Percentiles rank a stretch among this genome's conserved stretches.
Conservation (phyloP, 2,329 filamentous ascomycete species). For the Colletotrichum falcatum region DNA sequence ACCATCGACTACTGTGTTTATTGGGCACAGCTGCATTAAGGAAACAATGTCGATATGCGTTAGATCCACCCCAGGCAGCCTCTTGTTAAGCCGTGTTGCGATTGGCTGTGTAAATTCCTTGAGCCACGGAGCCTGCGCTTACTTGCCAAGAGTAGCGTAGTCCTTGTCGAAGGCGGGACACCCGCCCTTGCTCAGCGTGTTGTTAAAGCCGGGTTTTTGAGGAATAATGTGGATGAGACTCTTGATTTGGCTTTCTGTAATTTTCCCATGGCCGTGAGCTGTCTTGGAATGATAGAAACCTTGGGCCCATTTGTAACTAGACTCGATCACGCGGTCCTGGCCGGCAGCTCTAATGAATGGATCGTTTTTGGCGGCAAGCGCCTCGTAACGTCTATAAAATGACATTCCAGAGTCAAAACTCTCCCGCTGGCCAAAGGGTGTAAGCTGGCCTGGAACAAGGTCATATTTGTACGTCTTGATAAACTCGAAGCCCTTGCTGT, state of each 20-base stretch:
- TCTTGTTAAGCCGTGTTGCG: conserved; percentile 74
- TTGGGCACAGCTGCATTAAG: conserved; percentile 92
- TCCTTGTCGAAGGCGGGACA: conserved; percentile 79
- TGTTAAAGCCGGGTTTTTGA: conserved; percentile 77
- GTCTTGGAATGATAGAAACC: conserved; percentile 72
- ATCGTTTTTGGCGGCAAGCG: conserved; percentile 66
- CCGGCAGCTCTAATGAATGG: conserved; percentile 80
- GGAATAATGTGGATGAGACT: conserved; percentile 63
- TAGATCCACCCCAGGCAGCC: conserved; percentile 76
- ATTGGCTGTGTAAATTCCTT: conserved; percentile 75
- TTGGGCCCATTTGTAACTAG: conserved; percentile 79
- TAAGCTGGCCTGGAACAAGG: conserved; percentile 71
- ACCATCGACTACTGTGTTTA: conserved; percentile 77
- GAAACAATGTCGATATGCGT: conserved; percentile 71
- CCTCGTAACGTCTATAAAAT: conserved; percentile 79
- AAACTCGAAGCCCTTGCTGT: conserved; percentile 75
- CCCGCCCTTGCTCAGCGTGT: conserved; percentile 80
- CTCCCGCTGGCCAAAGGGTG: conserved; percentile 73
- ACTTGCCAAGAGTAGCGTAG: conserved; percentile 59
- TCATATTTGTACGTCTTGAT: conserved; percentile 77
- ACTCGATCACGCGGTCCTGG: conserved; percentile 78
- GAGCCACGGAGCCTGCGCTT: conserved; percentile 69
- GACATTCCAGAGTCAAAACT: conserved; percentile 80
- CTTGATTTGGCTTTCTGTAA: conserved; percentile 64
- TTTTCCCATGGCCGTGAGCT: conserved; percentile 51